Evolutionary conservation across 2,329 filamentous ascomycete genomes (phyloP), one percentile per base, ranked within the genome.

Genomic region (Hymenoscyphus repandus): DNA sequence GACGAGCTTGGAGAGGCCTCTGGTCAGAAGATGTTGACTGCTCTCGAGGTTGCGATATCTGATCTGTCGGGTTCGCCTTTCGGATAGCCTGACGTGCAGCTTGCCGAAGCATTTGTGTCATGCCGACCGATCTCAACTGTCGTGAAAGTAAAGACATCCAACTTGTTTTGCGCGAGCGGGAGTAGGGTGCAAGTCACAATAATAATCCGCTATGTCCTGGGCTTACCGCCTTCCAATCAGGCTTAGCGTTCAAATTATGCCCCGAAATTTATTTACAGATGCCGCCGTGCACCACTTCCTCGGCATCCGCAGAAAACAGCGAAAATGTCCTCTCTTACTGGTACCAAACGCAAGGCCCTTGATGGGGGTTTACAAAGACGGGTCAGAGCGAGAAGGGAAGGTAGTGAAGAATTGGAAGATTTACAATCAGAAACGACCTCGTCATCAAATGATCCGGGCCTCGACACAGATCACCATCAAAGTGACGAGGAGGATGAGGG

Each of bases 401-500:
- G 49, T 6, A 63, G 58, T 37, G 62, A 58, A 50, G 64, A 66
- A 37, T 18, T 61, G 17, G 64, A 68, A 22, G 65, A 47, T 69
- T 66, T 58, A 68, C 72, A 12, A 20, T 47, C 45, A 27, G 20
- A 17, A 41, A 36, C 43, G 27, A 46, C 49, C 15, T 32, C 39
- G n/a, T 20, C 33, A 42, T 27, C 22, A 27, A 27, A 27, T 27
- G 36, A 18, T 13, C 42, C 32, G 12, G 41, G 46, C 10, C 13
- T 34, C 20, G 63, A 67, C 12, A 62, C 68, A 37, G 62, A 60
- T 6, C 56, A 55, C 36, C 64, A 67, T 17, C 41, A 64, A 64
- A 61, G 63, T n/a, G 57, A 60, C 46, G 62, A 70, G 5, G 68
- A 54, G 20, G 49, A 53, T 20, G 43, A 48, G 30, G 48, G 57